A percentile compares a stretch with the other conserved stretches of the same genome.
Conservation (phyloP, 148 eudicot genomes). For the Oxyria digyna region DNA sequence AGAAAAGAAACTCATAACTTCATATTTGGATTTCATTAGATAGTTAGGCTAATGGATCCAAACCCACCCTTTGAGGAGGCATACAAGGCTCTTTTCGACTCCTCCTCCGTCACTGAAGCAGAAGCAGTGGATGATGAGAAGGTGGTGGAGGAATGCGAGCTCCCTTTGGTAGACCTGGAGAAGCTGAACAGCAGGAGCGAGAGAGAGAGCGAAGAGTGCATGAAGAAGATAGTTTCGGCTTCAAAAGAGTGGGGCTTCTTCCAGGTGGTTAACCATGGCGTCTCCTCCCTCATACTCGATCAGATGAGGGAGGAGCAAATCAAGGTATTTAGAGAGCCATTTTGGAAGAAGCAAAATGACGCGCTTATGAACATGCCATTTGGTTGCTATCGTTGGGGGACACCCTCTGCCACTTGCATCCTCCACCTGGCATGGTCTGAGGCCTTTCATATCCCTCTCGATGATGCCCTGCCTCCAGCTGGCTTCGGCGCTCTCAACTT, state of each 20-base stretch:
- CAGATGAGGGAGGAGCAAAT: slow-evolving; percentile 8
- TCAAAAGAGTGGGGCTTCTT: slow-evolving; percentile 13
- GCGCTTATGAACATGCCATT: slow-evolving; percentile 21
- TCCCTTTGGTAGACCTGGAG: slow-evolving; percentile 9
- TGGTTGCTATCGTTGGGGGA: slow-evolving; percentile 80
- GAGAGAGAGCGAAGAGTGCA: slow-evolving; percentile 1
- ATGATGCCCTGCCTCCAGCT: slow-evolving; percentile 18
- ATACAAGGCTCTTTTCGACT: slow-evolving; percentile 33
- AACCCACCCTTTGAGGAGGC: slow-evolving; percentile 62
- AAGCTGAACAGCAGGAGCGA: not conserved
- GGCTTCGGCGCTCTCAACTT: slow-evolving; percentile 6
- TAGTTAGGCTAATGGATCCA: slow-evolving; percentile 13
- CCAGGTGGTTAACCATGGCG: slow-evolving; percentile 12
- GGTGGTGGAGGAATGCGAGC: slow-evolving; percentile 5
- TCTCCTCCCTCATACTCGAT: not conserved
- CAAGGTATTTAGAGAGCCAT: slow-evolving; percentile 5
- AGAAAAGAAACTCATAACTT: not conserved
- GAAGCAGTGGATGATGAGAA: not conserved
- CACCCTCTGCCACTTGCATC: slow-evolving; percentile 57
- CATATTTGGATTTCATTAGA: not conserved
- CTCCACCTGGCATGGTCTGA: slow-evolving; percentile 75
- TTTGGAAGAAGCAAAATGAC: not conserved
- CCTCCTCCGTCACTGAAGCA: not conserved
- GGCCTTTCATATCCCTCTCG: slow-evolving; percentile 70
- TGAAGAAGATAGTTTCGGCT: slow-evolving; percentile 1